Evolutionary conservation across 1,139 yeast genomes (phyloP).

Genomic region (Kurtzmaniella quercitrusa): DNA sequence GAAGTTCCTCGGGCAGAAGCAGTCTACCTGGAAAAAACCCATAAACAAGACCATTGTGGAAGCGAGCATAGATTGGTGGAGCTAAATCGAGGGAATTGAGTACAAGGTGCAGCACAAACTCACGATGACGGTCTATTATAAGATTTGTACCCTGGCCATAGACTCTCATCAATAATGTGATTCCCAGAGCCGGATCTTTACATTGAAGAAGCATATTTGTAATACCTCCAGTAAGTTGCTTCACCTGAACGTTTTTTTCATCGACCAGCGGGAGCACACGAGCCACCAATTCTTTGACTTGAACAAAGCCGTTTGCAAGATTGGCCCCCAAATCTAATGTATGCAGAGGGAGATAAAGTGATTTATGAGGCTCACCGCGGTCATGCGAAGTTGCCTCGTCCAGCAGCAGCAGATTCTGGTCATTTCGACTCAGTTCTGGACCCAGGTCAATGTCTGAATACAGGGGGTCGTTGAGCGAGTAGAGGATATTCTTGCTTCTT

Average conservation of each 20-base stretch:
- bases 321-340: constrained; percentile 31
- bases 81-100: constrained; percentile 62
- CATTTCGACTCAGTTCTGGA: constrained; percentile 9
- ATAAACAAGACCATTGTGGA: constrained; percentile 71
- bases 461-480: constrained; percentile 42
- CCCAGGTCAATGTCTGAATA: constrained; percentile 38
- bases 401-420: not conserved
- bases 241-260: constrained; percentile 21
- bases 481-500: constrained; percentile 35
- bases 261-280: constrained; percentile 29
- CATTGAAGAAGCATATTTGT: constrained; percentile 70
- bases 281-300: constrained; percentile 29
- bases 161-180: constrained; percentile 59
- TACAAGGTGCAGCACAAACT: constrained; percentile 66
- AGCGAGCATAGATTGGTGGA: constrained; percentile 65
- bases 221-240: constrained; percentile 69
- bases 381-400: not conserved
- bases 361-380: constrained; percentile 3
- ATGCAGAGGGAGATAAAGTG: constrained; percentile 35
- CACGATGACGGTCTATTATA: constrained; percentile 73
- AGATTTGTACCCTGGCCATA: constrained; percentile 75
- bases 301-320: constrained; percentile 25
- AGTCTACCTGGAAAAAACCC: constrained; percentile 69
- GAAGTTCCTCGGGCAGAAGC: constrained; percentile 52
- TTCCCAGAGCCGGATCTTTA: constrained; percentile 21